phyloP scores from a whole-genome alignment of 2,329 filamentous ascomycete genomes.

The Pseudogymnoascus sp. region DNA sequence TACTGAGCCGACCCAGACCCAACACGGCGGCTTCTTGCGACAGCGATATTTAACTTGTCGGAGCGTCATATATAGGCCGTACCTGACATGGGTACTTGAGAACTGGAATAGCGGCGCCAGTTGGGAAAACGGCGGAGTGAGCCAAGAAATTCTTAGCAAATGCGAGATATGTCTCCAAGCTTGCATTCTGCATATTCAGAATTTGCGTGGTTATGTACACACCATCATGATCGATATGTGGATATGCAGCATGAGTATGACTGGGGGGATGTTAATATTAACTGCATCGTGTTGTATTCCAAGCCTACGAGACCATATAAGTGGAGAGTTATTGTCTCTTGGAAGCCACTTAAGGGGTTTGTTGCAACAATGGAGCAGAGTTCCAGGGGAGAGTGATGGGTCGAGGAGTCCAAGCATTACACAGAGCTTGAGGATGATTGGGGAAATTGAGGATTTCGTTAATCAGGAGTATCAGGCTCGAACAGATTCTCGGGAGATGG shows the following conservation, averaged over 20 bases:
- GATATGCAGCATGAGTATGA: constrained; percentile 46
- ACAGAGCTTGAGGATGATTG: constrained; percentile 38
- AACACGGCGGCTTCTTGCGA: constrained; percentile 39
- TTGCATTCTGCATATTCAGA: constrained; percentile 40
- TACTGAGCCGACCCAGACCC: constrained; percentile 26
- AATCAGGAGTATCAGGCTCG: constrained; percentile 26
- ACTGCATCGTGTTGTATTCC: constrained; percentile 37
- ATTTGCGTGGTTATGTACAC: constrained; percentile 39
- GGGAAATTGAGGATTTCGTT: constrained; percentile 36
- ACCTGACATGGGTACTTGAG: constrained; percentile 39
- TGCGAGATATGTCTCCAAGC: constrained; percentile 40
- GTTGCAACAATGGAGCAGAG: constrained; percentile 35
- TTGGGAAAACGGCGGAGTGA: constrained; percentile 8
- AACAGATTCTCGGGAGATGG: background rate
- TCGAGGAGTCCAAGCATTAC: constrained; percentile 36
- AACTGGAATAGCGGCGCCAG: background rate
- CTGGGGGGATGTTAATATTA: constrained; percentile 40
- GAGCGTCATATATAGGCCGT: constrained; percentile 44
- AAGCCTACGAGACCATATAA: constrained; percentile 31
- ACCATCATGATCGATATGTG: constrained; percentile 45
- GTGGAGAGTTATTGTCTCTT: constrained; percentile 30
- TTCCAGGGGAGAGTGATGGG: constrained; percentile 28
- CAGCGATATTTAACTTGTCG: constrained; percentile 44
- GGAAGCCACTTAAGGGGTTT: constrained; percentile 34
- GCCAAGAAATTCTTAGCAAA: constrained; percentile 31